phyloP scores from a whole-genome alignment of 768 basidiomycete genomes.

The Gloeostereum incarnatum region DNA sequence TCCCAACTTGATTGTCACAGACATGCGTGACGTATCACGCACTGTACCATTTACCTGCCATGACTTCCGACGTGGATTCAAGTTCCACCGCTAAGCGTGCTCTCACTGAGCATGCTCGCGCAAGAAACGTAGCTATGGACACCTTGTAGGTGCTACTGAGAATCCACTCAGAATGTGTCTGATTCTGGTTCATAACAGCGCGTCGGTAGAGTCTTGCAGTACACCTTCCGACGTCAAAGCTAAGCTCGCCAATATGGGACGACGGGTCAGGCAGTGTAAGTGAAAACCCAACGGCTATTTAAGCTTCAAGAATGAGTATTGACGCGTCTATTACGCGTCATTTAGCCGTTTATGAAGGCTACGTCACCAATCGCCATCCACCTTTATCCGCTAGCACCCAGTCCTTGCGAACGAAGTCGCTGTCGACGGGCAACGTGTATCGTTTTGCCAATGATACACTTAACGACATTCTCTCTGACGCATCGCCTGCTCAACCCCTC shows the following conservation, averaged over 20 bases:
- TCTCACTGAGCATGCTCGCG: slow-evolving; percentile 20
- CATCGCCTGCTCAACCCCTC: slow-evolving; percentile 8
- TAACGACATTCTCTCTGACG: slow-evolving; percentile 36
- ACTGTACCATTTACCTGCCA: no score
- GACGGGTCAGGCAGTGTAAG: slow-evolving; percentile 56
- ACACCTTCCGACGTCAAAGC: slow-evolving; percentile 39
- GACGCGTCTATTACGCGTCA: slow-evolving; percentile 15
- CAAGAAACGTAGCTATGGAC: slow-evolving; percentile 13
- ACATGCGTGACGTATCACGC: no score
- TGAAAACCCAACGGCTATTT: no score
- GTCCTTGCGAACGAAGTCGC: slow-evolving; percentile 28
- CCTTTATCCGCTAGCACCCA: slow-evolving; percentile 11
- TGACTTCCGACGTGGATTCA: no score
- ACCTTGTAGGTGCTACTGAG: slow-evolving; percentile 13
- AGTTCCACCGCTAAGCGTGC: slow-evolving; percentile 22
- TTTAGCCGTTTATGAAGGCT: slow-evolving; percentile 55
- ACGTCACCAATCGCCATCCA: slow-evolving; percentile 20
- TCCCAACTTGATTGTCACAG: neutral
- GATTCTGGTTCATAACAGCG: slow-evolving; percentile 6
- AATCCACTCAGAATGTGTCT: slow-evolving; percentile 14
- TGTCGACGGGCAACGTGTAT: slow-evolving; percentile 34
- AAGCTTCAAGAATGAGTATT: no score
- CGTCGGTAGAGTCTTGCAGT: slow-evolving; percentile 17
- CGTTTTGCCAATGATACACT: slow-evolving; percentile 48
- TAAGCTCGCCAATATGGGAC: slow-evolving; percentile 45